Base-by-base conservation (phyloP, 108 stramenopile genomes). In the Nitzschia palea region DNA sequence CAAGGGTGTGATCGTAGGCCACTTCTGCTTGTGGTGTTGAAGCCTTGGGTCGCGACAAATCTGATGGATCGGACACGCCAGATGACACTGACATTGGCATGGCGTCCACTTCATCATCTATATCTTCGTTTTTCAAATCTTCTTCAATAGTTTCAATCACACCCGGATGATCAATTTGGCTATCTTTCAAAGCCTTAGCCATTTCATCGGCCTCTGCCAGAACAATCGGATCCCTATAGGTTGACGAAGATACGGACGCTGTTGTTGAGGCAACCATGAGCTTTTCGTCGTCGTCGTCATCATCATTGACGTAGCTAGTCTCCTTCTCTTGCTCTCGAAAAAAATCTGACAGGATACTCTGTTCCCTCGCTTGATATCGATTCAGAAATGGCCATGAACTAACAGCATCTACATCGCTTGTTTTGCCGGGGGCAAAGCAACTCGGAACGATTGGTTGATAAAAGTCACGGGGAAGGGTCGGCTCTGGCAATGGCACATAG, bases 241-340 rank as follows among this genome's bases (percentile, higher is more conserved):
- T 71, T 8, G 87, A 92, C 14, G 90, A 92, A 30, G 88, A 86
- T 36, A 92, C 68, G 0, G 90, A 92, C 25, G 90, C 90, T 28
- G 84, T 84, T 33, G 90, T 92, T 30, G 90, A 92, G 9, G 88
- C 83, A 25, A 74, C 85, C 53, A 83, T 71, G 1, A 76, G 33
- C 34, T 56, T 4, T 18, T 73, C 72, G 48, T 70, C 72, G 43
- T 68, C 67, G 32, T 62, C 67, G 26, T 25, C 56, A 12, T 71
- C 67, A n/a, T 58, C 68, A 9, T 57, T 37, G 23, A 59, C 57
- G 26, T 69, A 27, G 4, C 26, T 22, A 20, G 56, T 45, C 1
- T 37, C 33, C 12, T 23, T 15, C 26, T 64, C 47, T 35, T 68
- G 61, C 15, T 60, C 60, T 51, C 35, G 48, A 48, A 84, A 84